Conservation (phyloP, 768 basidiomycete genomes). For the Asterophora parasitica region DNA sequence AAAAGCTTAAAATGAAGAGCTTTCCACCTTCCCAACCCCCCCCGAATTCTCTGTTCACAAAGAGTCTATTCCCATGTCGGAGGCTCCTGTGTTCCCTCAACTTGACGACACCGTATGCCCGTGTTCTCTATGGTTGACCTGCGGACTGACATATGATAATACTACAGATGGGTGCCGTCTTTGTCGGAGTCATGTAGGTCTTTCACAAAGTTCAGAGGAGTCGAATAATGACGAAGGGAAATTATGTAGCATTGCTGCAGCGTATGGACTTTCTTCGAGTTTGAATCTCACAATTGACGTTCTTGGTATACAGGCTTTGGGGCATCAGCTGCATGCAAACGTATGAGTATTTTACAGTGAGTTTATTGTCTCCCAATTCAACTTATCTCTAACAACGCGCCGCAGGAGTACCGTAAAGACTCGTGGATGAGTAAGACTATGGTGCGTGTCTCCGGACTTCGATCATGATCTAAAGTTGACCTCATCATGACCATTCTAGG, state of each 20-base stretch:
- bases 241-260: conserved; percentile 4
- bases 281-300: background rate
- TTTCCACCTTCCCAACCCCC: background rate
- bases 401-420: conserved; percentile 8
- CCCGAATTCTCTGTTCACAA: background rate
- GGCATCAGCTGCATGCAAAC: conserved; percentile 15
- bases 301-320: conserved; percentile 4
- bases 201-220: background rate
- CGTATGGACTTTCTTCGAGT: conserved; percentile 1
- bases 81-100: conserved; percentile 4
- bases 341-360: conserved; percentile 10
- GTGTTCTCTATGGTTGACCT: background rate
- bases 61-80: conserved; percentile 3
- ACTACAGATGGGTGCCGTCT: conserved; percentile 11
- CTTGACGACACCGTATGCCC: conserved; percentile 9
- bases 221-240: background rate
- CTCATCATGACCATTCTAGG: background rate
- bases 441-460: background rate
- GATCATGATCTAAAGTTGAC: background rate
- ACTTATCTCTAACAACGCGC: background rate
- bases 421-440: conserved; percentile 4
- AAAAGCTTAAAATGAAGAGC: no score
- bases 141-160: background rate
- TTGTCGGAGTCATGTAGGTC: conserved; percentile 12
- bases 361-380: background rate